Conservation (phyloP, 2,329 filamentous ascomycete genomes). For the Penicillium griseofulvum region DNA sequence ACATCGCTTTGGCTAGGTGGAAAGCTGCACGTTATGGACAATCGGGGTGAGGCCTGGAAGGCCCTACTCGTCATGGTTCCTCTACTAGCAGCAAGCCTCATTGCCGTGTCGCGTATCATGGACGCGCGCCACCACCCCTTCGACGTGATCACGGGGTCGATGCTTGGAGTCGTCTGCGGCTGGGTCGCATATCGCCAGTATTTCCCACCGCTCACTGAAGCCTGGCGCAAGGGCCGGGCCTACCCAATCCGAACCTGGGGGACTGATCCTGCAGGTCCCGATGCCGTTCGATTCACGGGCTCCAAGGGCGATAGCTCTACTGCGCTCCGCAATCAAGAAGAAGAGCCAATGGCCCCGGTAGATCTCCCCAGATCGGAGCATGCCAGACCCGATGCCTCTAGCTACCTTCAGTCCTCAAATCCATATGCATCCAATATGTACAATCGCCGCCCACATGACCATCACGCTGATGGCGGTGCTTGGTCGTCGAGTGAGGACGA, state of each 20-base stretch:
- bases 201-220: constrained; percentile 55
- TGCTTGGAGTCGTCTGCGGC: constrained; percentile 53
- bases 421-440: constrained; percentile 28
- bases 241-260: constrained; percentile 60
- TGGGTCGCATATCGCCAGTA: constrained; percentile 58
- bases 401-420: constrained; percentile 22
- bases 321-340: constrained; percentile 33
- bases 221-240: constrained; percentile 58
- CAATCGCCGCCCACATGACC: constrained; percentile 29
- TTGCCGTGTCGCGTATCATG: constrained; percentile 60
- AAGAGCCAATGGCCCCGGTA: constrained; percentile 23
- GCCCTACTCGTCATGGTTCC: constrained; percentile 55
- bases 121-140: constrained; percentile 62
- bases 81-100: constrained; percentile 53
- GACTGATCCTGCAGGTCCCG: constrained; percentile 39
- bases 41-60: constrained; percentile 61
- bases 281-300: constrained; percentile 3
- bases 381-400: constrained; percentile 9
- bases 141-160: constrained; percentile 57
- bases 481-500: constrained; percentile 42
- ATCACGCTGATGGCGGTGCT: constrained; percentile 25
- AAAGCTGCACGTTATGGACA: constrained; percentile 60
- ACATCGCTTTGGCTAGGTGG: constrained; percentile 59
- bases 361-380: constrained; percentile 3
- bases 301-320: constrained; percentile 19